Evolutionary conservation across 345 rosid species (phyloP).

Genomic region (Melaleuca alternifolia): DNA sequence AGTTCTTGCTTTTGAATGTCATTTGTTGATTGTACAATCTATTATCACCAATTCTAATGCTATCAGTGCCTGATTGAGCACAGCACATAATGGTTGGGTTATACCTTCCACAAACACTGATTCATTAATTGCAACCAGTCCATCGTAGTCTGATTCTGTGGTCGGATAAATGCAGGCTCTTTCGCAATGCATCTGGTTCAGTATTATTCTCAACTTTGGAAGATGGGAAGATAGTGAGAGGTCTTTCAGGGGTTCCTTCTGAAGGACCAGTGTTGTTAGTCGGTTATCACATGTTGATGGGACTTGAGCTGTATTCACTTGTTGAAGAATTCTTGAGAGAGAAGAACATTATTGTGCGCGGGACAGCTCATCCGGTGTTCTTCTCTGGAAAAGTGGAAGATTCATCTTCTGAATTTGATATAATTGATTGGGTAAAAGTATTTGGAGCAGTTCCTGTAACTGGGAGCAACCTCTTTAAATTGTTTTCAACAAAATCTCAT

Average conservation of each 20-base stretch:
- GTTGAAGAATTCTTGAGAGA: slow-evolving; percentile 48
- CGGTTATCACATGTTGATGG: slow-evolving; percentile 82
- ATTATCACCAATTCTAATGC: not conserved
- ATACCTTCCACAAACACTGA: not conserved
- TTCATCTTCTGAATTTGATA: slow-evolving; percentile 11
- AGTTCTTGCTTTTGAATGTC: not conserved
- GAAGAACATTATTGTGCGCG: slow-evolving; percentile 55
- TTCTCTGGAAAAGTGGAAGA: slow-evolving; percentile 14
- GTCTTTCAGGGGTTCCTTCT: slow-evolving; percentile 66
- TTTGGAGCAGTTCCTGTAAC: slow-evolving; percentile 67
- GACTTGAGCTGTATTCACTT: slow-evolving; percentile 45
- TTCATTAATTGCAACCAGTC: not conserved
- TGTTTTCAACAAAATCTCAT: slow-evolving; percentile 54
- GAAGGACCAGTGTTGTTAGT: slow-evolving; percentile 74
- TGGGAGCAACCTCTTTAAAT: slow-evolving; percentile 52
- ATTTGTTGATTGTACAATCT: not conserved
- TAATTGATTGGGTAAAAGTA: slow-evolving; percentile 39
- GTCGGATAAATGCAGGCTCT: not conserved
- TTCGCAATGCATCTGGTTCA: slow-evolving; percentile 25
- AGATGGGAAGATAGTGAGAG: slow-evolving; percentile 62
- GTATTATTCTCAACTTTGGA: slow-evolving; percentile 62
- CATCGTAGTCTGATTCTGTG: not conserved
- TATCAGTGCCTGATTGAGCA: not conserved
- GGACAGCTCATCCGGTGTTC: slow-evolving; percentile 55
- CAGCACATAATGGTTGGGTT: not conserved